Evolutionary conservation across 2,329 filamentous ascomycete genomes (phyloP).

Genomic region (Canariomyces notabilis): DNA sequence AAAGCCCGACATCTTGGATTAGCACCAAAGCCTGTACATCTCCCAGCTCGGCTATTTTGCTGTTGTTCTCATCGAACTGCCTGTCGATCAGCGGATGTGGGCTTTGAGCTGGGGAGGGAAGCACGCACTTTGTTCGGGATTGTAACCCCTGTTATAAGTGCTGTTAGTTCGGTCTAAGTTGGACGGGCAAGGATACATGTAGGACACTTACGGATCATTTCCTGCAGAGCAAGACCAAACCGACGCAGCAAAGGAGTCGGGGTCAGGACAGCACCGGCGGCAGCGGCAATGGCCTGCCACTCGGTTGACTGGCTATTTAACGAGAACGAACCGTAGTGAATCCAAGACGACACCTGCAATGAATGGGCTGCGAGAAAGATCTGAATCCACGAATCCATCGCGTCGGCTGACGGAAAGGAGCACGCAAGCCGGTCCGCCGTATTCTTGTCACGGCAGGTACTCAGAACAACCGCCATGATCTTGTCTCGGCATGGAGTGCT

Average conservation of each 20-base stretch:
- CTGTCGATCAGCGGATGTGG: background rate
- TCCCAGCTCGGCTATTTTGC: slow-evolving; percentile 41
- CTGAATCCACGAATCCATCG: slow-evolving; percentile 57
- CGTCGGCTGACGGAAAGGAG: slow-evolving; percentile 57
- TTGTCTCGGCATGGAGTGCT: slow-evolving; percentile 51
- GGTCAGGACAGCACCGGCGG: slow-evolving; percentile 56
- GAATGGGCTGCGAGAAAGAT: slow-evolving; percentile 54
- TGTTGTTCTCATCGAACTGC: slow-evolving; percentile 47
- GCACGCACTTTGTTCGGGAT: slow-evolving; percentile 29
- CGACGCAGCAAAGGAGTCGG: slow-evolving; percentile 54
- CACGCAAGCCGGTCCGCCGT: slow-evolving; percentile 49
- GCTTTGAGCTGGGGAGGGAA: background rate
- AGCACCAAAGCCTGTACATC: slow-evolving; percentile 46
- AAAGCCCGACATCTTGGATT: slow-evolving; percentile 46
- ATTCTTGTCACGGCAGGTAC: slow-evolving; percentile 48
- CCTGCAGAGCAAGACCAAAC: slow-evolving; percentile 53
- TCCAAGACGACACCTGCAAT: slow-evolving; percentile 53
- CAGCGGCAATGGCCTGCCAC: slow-evolving; percentile 54
- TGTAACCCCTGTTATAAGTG: slow-evolving; percentile 27
- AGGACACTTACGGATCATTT: slow-evolving; percentile 41
- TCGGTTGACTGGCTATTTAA: slow-evolving; percentile 53
- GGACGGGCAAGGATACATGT: background rate
- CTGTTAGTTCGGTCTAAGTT: slow-evolving; percentile 10
- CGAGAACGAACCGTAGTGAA: slow-evolving; percentile 57
- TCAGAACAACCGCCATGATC: slow-evolving; percentile 59